Conservation (phyloP, 768 basidiomycete genomes). For the Russula sp. region DNA sequence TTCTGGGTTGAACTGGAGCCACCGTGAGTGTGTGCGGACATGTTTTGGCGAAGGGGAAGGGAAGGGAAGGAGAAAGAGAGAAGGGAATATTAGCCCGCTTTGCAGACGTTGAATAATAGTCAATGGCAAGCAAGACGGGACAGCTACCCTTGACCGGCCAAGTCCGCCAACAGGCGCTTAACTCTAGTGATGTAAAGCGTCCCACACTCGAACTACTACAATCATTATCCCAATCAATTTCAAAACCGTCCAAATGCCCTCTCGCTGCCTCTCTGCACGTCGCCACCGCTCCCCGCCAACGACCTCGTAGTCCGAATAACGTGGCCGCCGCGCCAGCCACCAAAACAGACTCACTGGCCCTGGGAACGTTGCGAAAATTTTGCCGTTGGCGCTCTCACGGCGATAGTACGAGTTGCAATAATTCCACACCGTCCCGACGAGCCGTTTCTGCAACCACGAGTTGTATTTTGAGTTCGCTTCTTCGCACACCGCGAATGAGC, state of each 20-base stretch:
- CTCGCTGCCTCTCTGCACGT: conserved; percentile 32
- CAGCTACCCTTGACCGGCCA: background rate
- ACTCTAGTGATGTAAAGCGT: background rate
- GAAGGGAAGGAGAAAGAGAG: conserved; percentile 24
- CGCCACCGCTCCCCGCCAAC: conserved; percentile 41
- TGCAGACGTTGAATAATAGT: background rate
- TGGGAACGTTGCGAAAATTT: conserved; percentile 52
- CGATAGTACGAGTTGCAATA: conserved; percentile 56
- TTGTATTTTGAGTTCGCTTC: conserved; percentile 52
- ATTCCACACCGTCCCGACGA: conserved; percentile 50
- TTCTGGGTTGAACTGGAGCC: conserved; percentile 63
- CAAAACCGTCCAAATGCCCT: background rate
- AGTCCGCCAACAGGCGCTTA: background rate
- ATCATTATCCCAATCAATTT: background rate
- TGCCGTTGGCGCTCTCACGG: conserved; percentile 39
- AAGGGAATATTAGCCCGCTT: conserved; percentile 11
- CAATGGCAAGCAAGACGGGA: background rate
- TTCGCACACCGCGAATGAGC: conserved; percentile 49
- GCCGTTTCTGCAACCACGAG: conserved; percentile 47
- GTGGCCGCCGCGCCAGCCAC: conserved; percentile 47
- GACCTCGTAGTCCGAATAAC: conserved; percentile 45
- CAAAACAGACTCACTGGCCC: conserved; percentile 52
- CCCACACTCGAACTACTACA: too few relatives aligned
- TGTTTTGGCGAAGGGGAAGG: conserved; percentile 29
- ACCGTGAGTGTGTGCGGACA: conserved; percentile 42